Conservation (phyloP, 352 stramenopile species). For the Globisporangium alternatum region DNA sequence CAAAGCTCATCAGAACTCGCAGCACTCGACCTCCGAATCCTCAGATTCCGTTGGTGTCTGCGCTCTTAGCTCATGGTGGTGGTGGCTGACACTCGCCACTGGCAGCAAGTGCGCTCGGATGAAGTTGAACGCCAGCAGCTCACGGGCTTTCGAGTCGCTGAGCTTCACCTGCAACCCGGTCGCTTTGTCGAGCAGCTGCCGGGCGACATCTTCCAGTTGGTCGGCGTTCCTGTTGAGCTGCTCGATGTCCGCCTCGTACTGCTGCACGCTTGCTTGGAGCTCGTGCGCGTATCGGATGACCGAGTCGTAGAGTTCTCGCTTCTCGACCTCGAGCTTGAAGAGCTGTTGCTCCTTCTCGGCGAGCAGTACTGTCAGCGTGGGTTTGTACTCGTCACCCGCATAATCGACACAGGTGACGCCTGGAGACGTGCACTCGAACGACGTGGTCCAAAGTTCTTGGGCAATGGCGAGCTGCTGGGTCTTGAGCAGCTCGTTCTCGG, state of each 20-base stretch:
- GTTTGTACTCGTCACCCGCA: background rate
- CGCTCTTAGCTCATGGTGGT: background rate
- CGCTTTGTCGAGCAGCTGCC: background rate
- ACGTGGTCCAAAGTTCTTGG: background rate
- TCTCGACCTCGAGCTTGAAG: background rate
- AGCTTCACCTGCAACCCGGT: background rate
- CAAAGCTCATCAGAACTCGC: background rate
- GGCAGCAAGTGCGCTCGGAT: background rate
- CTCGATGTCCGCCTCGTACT: background rate
- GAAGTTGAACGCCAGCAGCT: background rate
- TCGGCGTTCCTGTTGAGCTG: background rate
- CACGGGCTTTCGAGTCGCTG: background rate
- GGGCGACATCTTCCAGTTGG: background rate
- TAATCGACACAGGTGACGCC: background rate
- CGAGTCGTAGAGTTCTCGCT: background rate
- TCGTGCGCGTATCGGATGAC: background rate
- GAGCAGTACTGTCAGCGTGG: background rate
- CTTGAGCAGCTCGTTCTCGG: background rate
- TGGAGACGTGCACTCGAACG: background rate
- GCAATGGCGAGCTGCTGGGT: background rate
- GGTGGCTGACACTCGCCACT: background rate
- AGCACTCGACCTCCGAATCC: background rate
- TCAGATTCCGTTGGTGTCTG: background rate
- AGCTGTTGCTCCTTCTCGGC: background rate
- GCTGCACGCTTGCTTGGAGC: background rate